A percentile compares a stretch with the other conserved stretches of the same genome.
phyloP scores from a whole-genome alignment of 1,284 basidiomycete genomes.

The Fomitopsis schrenkii region DNA sequence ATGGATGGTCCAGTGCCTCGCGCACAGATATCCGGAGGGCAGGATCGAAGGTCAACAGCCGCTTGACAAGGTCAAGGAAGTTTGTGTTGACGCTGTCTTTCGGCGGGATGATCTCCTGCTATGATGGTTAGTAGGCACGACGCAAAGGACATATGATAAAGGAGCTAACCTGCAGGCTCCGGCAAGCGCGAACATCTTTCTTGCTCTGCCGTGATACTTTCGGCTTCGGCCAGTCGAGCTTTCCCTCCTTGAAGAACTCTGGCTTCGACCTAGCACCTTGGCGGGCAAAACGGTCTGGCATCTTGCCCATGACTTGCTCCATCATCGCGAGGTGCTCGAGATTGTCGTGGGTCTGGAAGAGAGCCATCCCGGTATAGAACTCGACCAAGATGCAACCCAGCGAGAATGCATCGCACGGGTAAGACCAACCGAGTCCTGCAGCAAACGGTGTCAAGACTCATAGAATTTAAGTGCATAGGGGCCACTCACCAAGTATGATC shows the following conservation, averaged over 20 bases:
- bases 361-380: constrained; percentile 95
- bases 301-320: constrained; percentile 98
- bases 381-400: constrained; percentile 99
- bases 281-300: constrained; percentile 83
- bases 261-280: constrained; percentile 74
- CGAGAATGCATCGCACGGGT: constrained; percentile 98
- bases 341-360: constrained; percentile 99
- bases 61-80: constrained; percentile 86
- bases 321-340: constrained; percentile 99
- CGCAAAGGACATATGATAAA: neutral
- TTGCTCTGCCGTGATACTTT: constrained; percentile 86
- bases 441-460: constrained; percentile 5
- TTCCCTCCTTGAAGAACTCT: constrained; percentile 90
- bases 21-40: constrained; percentile 81
- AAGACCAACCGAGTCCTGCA: constrained; percentile 94
- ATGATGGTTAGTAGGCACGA: neutral
- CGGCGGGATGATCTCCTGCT: constrained; percentile 80
- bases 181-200: constrained; percentile 91
- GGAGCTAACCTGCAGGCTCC: constrained; percentile 63
- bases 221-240: constrained; percentile 90
- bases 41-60: constrained; percentile 91
- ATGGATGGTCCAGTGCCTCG: constrained; percentile 85
- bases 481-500: constrained; percentile 86
- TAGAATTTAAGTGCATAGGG: neutral
- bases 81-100: constrained; percentile 68